phyloP scores from a whole-genome alignment of 441 rosid species.

The Jatropha podagrica region DNA sequence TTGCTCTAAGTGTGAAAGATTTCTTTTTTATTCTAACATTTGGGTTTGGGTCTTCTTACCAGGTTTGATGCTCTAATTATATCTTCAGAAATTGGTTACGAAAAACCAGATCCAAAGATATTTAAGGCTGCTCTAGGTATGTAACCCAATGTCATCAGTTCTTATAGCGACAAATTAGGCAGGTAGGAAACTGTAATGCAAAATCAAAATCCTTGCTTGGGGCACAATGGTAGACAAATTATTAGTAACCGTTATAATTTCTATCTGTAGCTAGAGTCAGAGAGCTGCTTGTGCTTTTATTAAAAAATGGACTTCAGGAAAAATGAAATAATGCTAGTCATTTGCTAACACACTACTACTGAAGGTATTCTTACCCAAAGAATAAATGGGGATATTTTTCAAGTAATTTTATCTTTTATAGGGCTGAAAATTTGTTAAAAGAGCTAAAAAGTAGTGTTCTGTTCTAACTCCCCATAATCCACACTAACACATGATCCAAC shows the following conservation, averaged over 20 bases:
- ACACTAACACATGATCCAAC: not conserved
- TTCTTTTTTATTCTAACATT: not conserved
- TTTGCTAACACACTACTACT: too few species aligned
- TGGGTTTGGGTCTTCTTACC: slow-evolving; percentile 21
- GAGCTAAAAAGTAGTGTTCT: too few species aligned
- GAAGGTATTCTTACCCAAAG: too few species aligned
- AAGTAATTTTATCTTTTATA: not conserved
- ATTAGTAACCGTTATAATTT: too few species aligned
- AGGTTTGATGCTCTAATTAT: slow-evolving; percentile 83
- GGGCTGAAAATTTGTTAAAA: not conserved
- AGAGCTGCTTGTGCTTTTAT: not conserved
- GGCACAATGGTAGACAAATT: too few species aligned
- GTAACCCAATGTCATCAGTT: slow-evolving; percentile 9
- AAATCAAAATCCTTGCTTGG: too few species aligned
- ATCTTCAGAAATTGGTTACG: slow-evolving; percentile 82
- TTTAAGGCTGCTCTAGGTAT: slow-evolving; percentile 73
- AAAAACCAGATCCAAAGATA: slow-evolving; percentile 75
- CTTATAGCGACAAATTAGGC: not conserved
- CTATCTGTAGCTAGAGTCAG: too few species aligned
- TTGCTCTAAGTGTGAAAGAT: not conserved
- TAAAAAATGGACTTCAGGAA: not conserved
- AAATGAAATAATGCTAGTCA: too few species aligned
- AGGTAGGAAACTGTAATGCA: too few species aligned
- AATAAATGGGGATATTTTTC: not conserved
- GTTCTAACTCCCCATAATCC: too few species aligned